Conservation (phyloP, 1,284 basidiomycete species). For the Leccinum subspadiceum region DNA sequence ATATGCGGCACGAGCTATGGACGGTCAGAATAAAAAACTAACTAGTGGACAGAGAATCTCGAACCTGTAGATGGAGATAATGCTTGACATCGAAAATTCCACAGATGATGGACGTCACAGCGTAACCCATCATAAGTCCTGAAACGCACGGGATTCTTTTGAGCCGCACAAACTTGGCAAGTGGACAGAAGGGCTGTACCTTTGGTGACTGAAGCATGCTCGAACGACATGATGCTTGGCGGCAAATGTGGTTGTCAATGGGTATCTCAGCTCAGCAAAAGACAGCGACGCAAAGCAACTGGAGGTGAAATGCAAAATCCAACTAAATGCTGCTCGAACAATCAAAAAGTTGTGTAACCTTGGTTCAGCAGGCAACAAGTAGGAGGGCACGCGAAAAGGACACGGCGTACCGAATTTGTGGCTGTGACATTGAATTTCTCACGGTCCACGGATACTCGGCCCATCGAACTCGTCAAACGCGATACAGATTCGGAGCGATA, state of each 20-base stretch:
- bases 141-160: background rate
- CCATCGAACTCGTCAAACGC: background rate
- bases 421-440: conserved; percentile 10
- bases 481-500: background rate
- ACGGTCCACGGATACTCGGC: background rate
- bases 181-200: conserved; percentile 39
- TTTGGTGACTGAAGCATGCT: conserved; percentile 78
- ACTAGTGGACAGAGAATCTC: conserved; percentile 10
- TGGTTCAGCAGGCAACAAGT: background rate
- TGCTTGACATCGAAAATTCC: conserved; percentile 86
- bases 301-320: background rate
- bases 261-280: background rate
- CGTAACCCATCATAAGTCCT: conserved; percentile 78
- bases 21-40: conserved; percentile 7
- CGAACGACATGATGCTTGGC: conserved; percentile 61
- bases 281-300: background rate
- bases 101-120: conserved; percentile 65
- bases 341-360: background rate
- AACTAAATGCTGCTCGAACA: background rate
- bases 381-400: background rate
- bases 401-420: conserved; percentile 4
- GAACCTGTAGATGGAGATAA: conserved; percentile 79
- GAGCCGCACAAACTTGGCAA: background rate
- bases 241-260: background rate
- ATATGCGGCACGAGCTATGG: conserved; percentile 66